These are phyloP conservation scores for Eucalyptus leucophloia DNA, from an alignment of 345 rosid genomes.

Conservation along the genomic window DNA sequence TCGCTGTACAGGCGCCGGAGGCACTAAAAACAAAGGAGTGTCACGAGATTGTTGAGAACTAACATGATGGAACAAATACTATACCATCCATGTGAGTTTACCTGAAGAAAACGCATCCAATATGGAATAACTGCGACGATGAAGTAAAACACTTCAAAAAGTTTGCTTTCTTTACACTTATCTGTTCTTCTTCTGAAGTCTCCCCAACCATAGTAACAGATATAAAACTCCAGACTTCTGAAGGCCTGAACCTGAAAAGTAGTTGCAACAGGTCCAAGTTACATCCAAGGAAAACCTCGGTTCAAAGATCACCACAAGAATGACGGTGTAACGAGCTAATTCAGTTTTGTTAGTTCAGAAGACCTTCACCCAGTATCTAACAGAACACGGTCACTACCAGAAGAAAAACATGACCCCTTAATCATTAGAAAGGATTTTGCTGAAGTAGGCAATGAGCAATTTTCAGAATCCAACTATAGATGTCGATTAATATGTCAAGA, in stretches of 20 bases:
- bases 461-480: not conserved
- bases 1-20: constrained; percentile 49
- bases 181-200: constrained; percentile 18
- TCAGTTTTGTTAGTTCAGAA: not conserved
- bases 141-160: constrained; percentile 31
- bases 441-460: not conserved
- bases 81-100: not conserved
- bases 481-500: not conserved
- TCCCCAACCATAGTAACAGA: constrained; percentile 8
- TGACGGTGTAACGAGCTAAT: not conserved
- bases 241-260: not conserved
- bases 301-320: not conserved
- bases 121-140: constrained; percentile 52
- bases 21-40: constrained; percentile 16
- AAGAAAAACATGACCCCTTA: not conserved
- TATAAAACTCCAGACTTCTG: not conserved
- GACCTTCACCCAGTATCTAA: not conserved
- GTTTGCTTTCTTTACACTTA: constrained; percentile 23
- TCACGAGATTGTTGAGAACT: not conserved
- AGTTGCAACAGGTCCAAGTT: not conserved
- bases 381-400: not conserved
- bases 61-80: not conserved
- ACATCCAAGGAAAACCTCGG: not conserved
- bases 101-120: constrained; percentile 72
- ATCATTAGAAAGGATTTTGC: not conserved